A percentile compares a stretch with the other conserved stretches of the same genome.
phyloP scores from a whole-genome alignment of 345 rosid species.

The Citrus medica region DNA sequence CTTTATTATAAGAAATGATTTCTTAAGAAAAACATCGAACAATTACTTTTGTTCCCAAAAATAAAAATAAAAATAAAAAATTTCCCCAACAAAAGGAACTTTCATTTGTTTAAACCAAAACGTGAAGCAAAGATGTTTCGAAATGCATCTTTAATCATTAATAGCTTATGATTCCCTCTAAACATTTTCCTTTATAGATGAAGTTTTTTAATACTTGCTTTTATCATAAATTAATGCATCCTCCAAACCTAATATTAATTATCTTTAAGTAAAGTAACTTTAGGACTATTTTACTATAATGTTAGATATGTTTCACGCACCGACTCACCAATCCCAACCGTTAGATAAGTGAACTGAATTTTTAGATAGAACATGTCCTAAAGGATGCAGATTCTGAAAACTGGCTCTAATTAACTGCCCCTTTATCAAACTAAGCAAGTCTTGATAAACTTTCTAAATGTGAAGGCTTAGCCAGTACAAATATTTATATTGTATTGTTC shows the following conservation, averaged over 20 bases:
- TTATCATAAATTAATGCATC: background rate
- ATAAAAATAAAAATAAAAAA: too few species aligned
- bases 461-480: background rate
- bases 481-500: background rate
- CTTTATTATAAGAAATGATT: too few species aligned
- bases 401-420: background rate
- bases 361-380: conserved; percentile 23
- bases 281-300: conserved; percentile 2
- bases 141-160: conserved; percentile 13
- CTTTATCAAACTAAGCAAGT: background rate
- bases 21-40: too few species aligned
- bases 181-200: conserved; percentile 24
- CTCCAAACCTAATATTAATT: background rate
- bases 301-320: conserved; percentile 32
- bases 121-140: background rate
- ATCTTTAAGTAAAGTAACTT: background rate
- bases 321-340: conserved; percentile 29
- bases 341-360: background rate
- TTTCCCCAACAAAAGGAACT: too few species aligned
- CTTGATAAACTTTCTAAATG: background rate
- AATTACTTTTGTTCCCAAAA: too few species aligned
- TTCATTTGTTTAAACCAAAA: too few species aligned
- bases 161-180: conserved; percentile 17
- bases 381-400: conserved; percentile 19
- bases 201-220: conserved; percentile 7